Evolutionary conservation across 345 rosid genomes (phyloP).

Genomic region (Arabidopsis arenosa): DNA sequence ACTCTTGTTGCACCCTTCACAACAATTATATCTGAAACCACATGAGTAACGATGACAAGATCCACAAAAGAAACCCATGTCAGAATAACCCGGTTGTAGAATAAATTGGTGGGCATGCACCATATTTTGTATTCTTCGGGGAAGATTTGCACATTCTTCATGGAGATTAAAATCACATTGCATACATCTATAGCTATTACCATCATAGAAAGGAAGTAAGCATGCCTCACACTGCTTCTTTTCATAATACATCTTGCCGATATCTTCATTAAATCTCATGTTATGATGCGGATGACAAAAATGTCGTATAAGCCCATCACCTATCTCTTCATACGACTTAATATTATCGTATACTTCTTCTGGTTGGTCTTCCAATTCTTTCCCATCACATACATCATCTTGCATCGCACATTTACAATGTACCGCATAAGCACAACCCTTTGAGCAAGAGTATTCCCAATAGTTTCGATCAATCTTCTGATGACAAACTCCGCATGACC

Average conservation of each 20-base stretch:
- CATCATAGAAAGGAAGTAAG: neutral
- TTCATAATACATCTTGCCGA: neutral
- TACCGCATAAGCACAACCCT: slow-evolving; percentile 12
- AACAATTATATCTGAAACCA: neutral
- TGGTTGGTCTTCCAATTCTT: neutral
- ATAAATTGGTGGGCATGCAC: neutral
- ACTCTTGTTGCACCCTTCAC: neutral
- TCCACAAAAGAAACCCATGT: neutral
- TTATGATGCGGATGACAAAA: neutral
- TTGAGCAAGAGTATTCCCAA: slow-evolving; percentile 28
- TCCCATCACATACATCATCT: neutral
- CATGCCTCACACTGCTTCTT: neutral
- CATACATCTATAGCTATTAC: neutral
- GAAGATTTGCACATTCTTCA: slow-evolving; percentile 6
- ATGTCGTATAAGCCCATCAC: neutral
- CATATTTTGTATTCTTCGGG: neutral
- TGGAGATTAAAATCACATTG: neutral
- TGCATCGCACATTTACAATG: slow-evolving; percentile 22
- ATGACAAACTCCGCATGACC: slow-evolving; percentile 29
- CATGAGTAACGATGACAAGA: neutral
- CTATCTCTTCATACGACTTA: neutral
- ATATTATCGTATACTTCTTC: neutral
- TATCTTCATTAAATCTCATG: neutral
- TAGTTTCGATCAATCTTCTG: neutral
- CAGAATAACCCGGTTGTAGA: neutral